Percentiles rank a stretch among this genome's conserved stretches.
These are phyloP conservation scores for Kwoniella bestiolae DNA, from an alignment of 768 basidiomycete genomes.

Conservation along the genomic window DNA sequence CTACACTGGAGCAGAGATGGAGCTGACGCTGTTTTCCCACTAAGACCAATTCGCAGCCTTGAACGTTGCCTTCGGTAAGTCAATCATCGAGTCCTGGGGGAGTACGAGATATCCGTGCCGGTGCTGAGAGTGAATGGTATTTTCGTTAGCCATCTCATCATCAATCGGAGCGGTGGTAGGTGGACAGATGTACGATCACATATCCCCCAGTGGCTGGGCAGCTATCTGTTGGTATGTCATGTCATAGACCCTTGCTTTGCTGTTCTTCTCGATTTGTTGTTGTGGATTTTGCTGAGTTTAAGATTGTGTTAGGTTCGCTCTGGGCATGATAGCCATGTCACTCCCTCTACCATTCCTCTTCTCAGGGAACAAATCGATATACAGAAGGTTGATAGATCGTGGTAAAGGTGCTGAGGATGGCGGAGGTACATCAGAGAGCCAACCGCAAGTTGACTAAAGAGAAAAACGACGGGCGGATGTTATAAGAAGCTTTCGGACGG, in stretches of 20 bases:
- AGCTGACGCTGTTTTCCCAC: neutral
- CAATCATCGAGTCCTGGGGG: too few species aligned
- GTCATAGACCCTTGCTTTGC: too few species aligned
- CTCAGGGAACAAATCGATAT: slow-evolving; percentile 24
- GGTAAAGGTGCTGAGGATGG: neutral
- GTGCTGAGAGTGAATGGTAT: neutral
- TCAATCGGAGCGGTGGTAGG: slow-evolving; percentile 36
- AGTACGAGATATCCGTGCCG: too few species aligned
- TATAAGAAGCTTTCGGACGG: too few species aligned
- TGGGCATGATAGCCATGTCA: slow-evolving; percentile 14
- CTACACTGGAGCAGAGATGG: too few species aligned
- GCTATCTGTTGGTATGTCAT: slow-evolving; percentile 41
- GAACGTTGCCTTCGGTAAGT: slow-evolving; percentile 42
- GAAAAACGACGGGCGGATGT: too few species aligned
- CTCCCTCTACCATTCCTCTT: slow-evolving; percentile 25
- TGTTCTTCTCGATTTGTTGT: neutral
- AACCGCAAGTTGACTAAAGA: too few species aligned
- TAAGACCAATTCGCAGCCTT: slow-evolving; percentile 49
- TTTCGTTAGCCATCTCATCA: slow-evolving; percentile 25
- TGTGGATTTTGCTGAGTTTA: neutral
- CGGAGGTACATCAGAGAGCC: too few species aligned
- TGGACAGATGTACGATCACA: slow-evolving; percentile 45
- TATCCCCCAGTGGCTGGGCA: slow-evolving; percentile 39
- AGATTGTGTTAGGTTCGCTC: slow-evolving; percentile 31
- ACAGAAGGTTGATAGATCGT: slow-evolving; percentile 13